Base-by-base conservation (phyloP, 495 filamentous ascomycete species). In the Penicillium fimorum region DNA sequence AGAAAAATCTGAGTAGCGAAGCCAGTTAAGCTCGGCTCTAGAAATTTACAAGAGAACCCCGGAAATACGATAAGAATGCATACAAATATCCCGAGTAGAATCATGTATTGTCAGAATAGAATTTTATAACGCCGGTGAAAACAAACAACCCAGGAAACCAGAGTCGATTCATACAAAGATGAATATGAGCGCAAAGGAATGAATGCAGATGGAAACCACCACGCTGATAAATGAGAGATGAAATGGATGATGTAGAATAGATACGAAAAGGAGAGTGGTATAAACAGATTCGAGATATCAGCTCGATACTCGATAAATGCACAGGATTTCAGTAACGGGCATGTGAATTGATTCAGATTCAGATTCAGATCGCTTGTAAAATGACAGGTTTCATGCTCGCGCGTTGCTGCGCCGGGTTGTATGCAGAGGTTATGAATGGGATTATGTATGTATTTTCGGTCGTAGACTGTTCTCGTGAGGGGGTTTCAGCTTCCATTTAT, bases 231-330 rank as follows among this genome's bases (percentile, higher is more conserved):
- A 9, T 29, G n/a, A 30, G 30, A 37, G 18, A 49, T 24, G 45
- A 12, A 5, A 22, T 24, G 29, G 4, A 15, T 38, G 11, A 38
- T 24, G 41, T 15, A 13, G 12, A 22, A 8, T 44, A 17, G 35
- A 6, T 15, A 29, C 45, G 27, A 22, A 41, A 51, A 51, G 48
- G 35, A 51, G 11, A 29, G 48, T 41, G 22, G 35, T 51, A 51
- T 51, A 25, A 2, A 41, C 9, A 29, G 22, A 13, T 3, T 18
- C 11, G 35, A 29, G 7, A 30, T 41, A 17, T 37, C 35, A 38
- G 35, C 0, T 37, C 33, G 13, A 38, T 17, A 27, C n/a, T 29
- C 42, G 24, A 8, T n/a, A 30, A 18, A n/a, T 0, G 35, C 22
- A 9, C 1, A 15, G 17, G 22, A 27, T 40, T 51, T n/a, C 15